These are phyloP conservation scores for Trametes sanguinea DNA, from an alignment of 768 basidiomycete species.

Conservation along the genomic window DNA sequence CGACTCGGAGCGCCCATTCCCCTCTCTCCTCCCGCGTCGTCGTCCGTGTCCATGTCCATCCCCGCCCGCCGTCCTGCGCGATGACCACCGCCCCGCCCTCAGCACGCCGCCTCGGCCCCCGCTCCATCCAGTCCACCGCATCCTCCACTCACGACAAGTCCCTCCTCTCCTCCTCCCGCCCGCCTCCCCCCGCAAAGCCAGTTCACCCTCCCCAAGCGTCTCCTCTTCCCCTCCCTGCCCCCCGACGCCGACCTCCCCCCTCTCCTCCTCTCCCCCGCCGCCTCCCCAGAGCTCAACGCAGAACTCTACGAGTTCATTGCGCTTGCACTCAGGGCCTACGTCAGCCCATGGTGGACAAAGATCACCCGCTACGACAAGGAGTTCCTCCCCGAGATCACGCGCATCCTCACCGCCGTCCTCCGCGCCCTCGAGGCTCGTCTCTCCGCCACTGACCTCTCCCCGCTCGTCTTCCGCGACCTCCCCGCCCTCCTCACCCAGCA, in stretches of 20 bases:
- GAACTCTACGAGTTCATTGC: constrained; percentile 82
- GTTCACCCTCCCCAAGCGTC: constrained; percentile 25
- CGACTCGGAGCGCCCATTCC: not conserved
- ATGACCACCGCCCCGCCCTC: constrained; percentile 26
- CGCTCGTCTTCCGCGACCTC: constrained; percentile 61
- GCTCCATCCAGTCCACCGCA: constrained; percentile 30
- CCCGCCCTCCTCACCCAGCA: constrained; percentile 75
- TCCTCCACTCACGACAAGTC: constrained; percentile 29
- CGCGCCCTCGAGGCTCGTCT: constrained; percentile 62
- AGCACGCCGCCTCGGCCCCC: constrained; percentile 25
- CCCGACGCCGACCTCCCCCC: constrained; percentile 51
- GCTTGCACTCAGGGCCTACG: constrained; percentile 73
- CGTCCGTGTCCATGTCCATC: constrained; percentile 7
- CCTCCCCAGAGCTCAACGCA: constrained; percentile 57
- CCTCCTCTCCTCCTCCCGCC: constrained; percentile 15
- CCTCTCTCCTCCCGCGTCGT: not conserved
- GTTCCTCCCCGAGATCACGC: constrained; percentile 70
- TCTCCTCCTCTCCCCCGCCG: constrained; percentile 47
- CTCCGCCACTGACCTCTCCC: constrained; percentile 54
- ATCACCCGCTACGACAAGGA: constrained; percentile 83
- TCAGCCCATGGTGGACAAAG: constrained; percentile 86
- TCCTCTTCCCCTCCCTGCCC: constrained; percentile 52
- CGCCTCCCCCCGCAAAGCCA: constrained; percentile 45
- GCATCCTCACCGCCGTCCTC: constrained; percentile 57
- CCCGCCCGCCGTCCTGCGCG: not conserved